Evolutionary conservation across 768 basidiomycete species (phyloP).

Genomic region (Trametes gibbosa): DNA sequence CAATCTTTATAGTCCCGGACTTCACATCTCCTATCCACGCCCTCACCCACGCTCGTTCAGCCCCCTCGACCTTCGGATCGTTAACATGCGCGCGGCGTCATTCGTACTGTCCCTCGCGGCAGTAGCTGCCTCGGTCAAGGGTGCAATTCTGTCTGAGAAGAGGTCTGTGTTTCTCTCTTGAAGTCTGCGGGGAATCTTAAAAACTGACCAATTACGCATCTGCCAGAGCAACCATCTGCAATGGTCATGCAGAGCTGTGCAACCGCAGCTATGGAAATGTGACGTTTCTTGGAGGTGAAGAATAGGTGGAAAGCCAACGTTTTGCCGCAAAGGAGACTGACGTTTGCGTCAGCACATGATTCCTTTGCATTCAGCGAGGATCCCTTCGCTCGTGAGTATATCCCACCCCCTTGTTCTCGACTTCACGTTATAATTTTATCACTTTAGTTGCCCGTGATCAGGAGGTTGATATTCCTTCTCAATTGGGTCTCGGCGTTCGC

Average conservation of each 20-base stretch:
- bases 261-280: constrained; percentile 48
- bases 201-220: neutral
- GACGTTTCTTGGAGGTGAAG: constrained; percentile 35
- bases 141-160: constrained; percentile 2
- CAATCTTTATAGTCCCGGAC: constrained; percentile 6
- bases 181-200: neutral
- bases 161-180: neutral
- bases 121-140: constrained; percentile 10
- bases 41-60: neutral
- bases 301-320: neutral
- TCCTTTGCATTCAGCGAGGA: constrained; percentile 51
- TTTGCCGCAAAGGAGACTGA: neutral
- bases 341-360: constrained; percentile 42
- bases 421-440: too few species aligned
- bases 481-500: constrained; percentile 51
- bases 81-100: constrained; percentile 12
- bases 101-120: constrained; percentile 5
- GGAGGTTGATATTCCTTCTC: constrained; percentile 47
- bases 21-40: constrained; percentile 4
- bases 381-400: constrained; percentile 42
- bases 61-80: neutral
- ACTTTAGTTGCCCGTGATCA: constrained; percentile 46
- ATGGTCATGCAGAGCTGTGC: constrained; percentile 65
- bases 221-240: constrained; percentile 45
- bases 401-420: neutral